These are phyloP conservation scores for Microbotryum silenes-acaulis DNA, from an alignment of 1,284 basidiomycete species.

Conservation along the genomic window DNA sequence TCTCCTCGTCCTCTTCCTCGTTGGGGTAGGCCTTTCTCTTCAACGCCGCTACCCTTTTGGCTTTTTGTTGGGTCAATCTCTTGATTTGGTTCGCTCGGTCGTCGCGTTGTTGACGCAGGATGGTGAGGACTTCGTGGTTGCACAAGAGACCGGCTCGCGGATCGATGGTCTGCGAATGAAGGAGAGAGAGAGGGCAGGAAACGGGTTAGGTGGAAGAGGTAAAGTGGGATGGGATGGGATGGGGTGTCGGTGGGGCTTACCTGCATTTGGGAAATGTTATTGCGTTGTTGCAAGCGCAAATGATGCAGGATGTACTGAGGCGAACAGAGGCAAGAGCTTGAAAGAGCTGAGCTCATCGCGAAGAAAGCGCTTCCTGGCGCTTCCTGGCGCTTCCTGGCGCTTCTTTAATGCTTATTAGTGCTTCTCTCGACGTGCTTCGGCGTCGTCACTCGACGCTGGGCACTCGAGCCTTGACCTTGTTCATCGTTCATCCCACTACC, in stretches of 20 bases:
- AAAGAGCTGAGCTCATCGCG: too few species aligned
- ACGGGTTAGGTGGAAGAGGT: not conserved
- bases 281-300: not conserved
- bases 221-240: not conserved
- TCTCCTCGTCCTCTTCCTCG: constrained; percentile 48
- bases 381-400: too few species aligned
- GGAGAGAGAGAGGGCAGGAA: not conserved
- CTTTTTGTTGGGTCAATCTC: constrained; percentile 64
- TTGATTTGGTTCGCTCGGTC: constrained; percentile 54
- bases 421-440: too few species aligned
- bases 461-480: too few species aligned
- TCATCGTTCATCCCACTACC: too few species aligned
- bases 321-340: too few species aligned
- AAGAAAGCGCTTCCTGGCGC: too few species aligned
- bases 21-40: constrained; percentile 44
- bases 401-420: too few species aligned
- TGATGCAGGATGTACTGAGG: too few species aligned
- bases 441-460: too few species aligned
- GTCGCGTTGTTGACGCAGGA: constrained; percentile 54
- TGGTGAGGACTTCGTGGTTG: constrained; percentile 74
- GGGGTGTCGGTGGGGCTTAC: not conserved
- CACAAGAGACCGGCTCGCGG: constrained; percentile 69
- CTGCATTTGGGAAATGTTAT: not conserved
- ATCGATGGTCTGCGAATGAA: constrained; percentile 57
- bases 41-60: constrained; percentile 37